Evolutionary conservation across 2,329 filamentous ascomycete genomes (phyloP).

Genomic region (Fusarium sp.): DNA sequence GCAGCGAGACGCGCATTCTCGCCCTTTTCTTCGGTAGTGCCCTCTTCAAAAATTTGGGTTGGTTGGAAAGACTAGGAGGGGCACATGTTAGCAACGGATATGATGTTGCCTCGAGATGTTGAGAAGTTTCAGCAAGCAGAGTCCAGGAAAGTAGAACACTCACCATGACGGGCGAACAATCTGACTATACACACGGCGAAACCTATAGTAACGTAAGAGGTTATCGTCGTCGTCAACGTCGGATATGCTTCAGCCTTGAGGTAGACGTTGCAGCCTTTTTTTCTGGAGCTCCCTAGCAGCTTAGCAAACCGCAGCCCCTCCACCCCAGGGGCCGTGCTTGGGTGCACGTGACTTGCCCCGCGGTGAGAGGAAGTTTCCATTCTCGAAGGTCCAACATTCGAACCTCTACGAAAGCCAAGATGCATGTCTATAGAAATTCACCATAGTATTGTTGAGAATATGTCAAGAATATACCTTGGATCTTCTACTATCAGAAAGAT

Average conservation of each 20-base stretch:
- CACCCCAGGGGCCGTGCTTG: constrained; percentile 35
- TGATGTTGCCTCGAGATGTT: neutral
- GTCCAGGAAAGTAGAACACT: constrained; percentile 4
- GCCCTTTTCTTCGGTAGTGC: constrained; percentile 96
- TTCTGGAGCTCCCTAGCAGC: constrained; percentile 46
- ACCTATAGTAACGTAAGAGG: constrained; percentile 37
- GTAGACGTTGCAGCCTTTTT: constrained; percentile 47
- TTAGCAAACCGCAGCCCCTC: constrained; percentile 43
- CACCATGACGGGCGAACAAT: constrained; percentile 44
- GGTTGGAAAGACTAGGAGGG: constrained; percentile 75
- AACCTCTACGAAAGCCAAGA: no score
- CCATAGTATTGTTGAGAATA: no score
- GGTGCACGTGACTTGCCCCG: constrained; percentile 57
- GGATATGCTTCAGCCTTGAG: constrained; percentile 47
- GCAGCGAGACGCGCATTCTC: constrained; percentile 99
- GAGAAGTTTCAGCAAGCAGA: neutral
- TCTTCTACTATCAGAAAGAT: no score
- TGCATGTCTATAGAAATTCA: no score
- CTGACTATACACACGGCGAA: constrained; percentile 38
- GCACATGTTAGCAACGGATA: constrained; percentile 36
- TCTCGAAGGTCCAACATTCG: no score
- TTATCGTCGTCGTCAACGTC: constrained; percentile 43
- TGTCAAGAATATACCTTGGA: no score
- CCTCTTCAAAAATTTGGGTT: constrained; percentile 97
- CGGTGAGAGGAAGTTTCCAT: constrained; percentile 44